phyloP scores from a whole-genome alignment of 306 rosid species.

The Betula pendula region DNA sequence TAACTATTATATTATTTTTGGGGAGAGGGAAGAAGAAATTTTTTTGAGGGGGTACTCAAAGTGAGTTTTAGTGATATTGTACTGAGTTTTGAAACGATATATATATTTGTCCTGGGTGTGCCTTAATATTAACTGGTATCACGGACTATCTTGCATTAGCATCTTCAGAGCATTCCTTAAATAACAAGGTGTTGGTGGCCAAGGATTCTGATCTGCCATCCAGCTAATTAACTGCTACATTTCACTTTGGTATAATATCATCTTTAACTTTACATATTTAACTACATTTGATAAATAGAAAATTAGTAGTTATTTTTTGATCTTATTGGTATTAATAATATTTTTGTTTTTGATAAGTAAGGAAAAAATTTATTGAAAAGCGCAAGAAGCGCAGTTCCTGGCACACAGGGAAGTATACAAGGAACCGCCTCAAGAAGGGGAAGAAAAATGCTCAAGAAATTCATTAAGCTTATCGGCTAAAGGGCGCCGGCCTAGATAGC shows the following conservation, averaged over 20 bases:
- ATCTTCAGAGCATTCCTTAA: not conserved
- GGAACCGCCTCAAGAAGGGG: no score
- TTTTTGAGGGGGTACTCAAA: not conserved
- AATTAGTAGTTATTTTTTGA: no score
- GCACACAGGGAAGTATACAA: no score
- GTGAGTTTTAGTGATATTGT: not conserved
- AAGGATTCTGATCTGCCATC: not conserved
- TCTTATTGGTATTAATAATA: no score
- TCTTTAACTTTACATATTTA: not conserved
- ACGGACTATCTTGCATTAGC: not conserved
- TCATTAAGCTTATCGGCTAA: no score
- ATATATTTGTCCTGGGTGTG: not conserved
- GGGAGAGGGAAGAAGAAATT: not conserved
- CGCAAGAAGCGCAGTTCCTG: no score
- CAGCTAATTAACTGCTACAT: not conserved
- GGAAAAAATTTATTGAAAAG: no score
- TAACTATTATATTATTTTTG: slow-evolving; percentile 16
- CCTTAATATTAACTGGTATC: not conserved
- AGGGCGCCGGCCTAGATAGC: no score
- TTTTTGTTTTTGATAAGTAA: no score
- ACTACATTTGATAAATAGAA: no score
- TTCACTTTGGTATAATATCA: not conserved
- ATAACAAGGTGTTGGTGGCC: not conserved
- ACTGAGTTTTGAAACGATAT: not conserved
- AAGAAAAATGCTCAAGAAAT: no score